Evolutionary conservation across 2,329 filamentous ascomycete genomes (phyloP).

Genomic region (Xylariaceae sp.): DNA sequence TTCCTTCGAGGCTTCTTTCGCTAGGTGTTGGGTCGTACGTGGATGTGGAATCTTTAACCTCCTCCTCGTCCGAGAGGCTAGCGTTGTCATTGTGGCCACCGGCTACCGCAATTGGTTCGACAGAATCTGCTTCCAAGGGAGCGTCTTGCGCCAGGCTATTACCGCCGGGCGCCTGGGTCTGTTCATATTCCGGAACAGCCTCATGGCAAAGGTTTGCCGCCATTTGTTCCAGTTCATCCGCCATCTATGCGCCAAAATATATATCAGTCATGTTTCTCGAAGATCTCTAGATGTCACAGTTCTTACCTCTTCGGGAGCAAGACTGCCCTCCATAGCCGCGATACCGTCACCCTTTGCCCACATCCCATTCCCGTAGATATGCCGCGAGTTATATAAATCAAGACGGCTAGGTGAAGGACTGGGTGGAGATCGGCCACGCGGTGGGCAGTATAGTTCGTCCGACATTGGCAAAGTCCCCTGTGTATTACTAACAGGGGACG

Average conservation of each 20-base stretch:
- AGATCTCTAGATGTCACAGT: constrained; percentile 22
- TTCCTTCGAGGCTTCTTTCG: constrained; percentile 4
- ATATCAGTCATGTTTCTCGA: constrained; percentile 5
- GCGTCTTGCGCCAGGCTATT: constrained; percentile 20
- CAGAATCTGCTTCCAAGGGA: constrained; percentile 12
- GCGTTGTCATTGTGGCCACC: constrained; percentile 14
- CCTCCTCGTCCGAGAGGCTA: constrained; percentile 11
- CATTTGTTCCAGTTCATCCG: constrained; percentile 23
- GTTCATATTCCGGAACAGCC: constrained; percentile 17
- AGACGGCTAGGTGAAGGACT: constrained; percentile 44
- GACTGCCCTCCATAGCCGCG: constrained; percentile 17
- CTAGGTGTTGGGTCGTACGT: constrained; percentile 7
- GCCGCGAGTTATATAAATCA: constrained; percentile 33
- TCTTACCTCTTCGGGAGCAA: constrained; percentile 18
- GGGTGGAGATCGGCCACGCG: constrained; percentile 49
- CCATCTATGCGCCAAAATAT: constrained; percentile 14
- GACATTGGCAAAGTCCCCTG: constrained; percentile 31
- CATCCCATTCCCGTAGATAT: constrained; percentile 15
- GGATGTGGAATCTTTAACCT: constrained; percentile 10
- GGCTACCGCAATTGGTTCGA: constrained; percentile 9
- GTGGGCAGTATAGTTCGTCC: constrained; percentile 41
- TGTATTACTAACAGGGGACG: constrained; percentile 35
- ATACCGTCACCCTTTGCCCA: constrained; percentile 22
- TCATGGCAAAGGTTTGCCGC: constrained; percentile 17
- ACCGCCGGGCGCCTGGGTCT: constrained; percentile 20